Percentiles rank a stretch among this genome's conserved stretches.
phyloP scores from a whole-genome alignment of 2,329 filamentous ascomycete species.

The Clarireedia homoeocarpa region DNA sequence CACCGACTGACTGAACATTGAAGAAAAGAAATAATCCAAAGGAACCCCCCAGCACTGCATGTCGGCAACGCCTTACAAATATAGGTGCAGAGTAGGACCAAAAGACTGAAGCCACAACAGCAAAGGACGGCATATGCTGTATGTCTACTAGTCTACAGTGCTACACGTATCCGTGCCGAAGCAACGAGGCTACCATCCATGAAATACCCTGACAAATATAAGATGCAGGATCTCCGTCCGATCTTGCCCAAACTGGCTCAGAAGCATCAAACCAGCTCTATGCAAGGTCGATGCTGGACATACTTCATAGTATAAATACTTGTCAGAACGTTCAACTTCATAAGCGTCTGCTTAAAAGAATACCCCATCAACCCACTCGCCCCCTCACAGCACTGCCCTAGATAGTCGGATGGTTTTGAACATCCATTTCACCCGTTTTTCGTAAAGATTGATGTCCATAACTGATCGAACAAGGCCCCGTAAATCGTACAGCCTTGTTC shows the following conservation, averaged over 20 bases:
- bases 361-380: not conserved
- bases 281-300: slow-evolving; percentile 3
- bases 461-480: not conserved
- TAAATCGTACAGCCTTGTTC: slow-evolving; percentile 11
- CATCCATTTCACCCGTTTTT: not conserved
- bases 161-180: not conserved
- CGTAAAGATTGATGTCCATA: not conserved
- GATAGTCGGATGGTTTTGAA: too few relatives aligned
- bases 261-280: not conserved
- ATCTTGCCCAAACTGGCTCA: not conserved
- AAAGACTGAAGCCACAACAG: too few relatives aligned
- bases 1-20: not conserved
- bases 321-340: not conserved
- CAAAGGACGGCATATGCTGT: too few relatives aligned
- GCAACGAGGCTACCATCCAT: not conserved
- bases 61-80: too few relatives aligned
- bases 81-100: too few relatives aligned
- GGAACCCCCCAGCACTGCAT: too few relatives aligned
- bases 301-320: not conserved
- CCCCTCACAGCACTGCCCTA: not conserved
- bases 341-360: not conserved
- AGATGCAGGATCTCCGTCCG: not conserved
- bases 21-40: too few relatives aligned
- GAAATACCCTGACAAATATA: not conserved
- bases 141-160: too few relatives aligned